Base-by-base conservation (phyloP, 495 filamentous ascomycete species). In the Entonaema liquescens region DNA sequence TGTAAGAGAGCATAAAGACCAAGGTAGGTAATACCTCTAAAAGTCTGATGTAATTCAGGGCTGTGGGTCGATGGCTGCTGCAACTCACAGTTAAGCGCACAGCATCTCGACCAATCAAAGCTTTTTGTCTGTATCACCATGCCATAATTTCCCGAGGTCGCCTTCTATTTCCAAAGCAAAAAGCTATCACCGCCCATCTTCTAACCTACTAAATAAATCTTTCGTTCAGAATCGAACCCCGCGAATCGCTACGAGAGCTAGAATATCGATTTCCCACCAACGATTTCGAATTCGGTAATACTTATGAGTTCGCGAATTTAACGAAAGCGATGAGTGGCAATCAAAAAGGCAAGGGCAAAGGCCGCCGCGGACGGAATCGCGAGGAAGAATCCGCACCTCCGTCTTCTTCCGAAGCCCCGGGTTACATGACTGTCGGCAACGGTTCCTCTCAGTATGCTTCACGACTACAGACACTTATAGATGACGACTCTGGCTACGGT, bases 401-500 rank as follows among this genome's bases (percentile, higher is more conserved):
- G 15, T 55, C 59, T 31, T 28, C 78, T 42, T 53, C 75, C 23
- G 61, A 80, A 62, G 72, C 83, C 49, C 91, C 91, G 35, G 82
- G 84, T 15, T 97, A 94, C 79, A 91, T 95, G 90, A 97, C 93
- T 9, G 93, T 97, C 36, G 94, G 94, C 49, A 89, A 85, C 69
- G 93, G 93, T 28, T 89, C 91, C 35, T 93, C 94, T 56, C 88
- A 93, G 64, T 91, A 88, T 73, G 86, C 85, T 7, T 77, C 83
- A 80, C 89, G 67, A 83, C 87, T 80, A 74, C 96, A 82, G 84
- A 90, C 83, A 78, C 87, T 77, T 82, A 89, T 97, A 31, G 92
- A 97, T 62, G 82, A 89, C 53, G 95, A 98, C 74, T 97, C 94
- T 19, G 95, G 95, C 13, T 98, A 98, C 75, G 94, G 93, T 52